Base-by-base conservation (phyloP, 441 rosid genomes). In the Pelargonium australe region DNA sequence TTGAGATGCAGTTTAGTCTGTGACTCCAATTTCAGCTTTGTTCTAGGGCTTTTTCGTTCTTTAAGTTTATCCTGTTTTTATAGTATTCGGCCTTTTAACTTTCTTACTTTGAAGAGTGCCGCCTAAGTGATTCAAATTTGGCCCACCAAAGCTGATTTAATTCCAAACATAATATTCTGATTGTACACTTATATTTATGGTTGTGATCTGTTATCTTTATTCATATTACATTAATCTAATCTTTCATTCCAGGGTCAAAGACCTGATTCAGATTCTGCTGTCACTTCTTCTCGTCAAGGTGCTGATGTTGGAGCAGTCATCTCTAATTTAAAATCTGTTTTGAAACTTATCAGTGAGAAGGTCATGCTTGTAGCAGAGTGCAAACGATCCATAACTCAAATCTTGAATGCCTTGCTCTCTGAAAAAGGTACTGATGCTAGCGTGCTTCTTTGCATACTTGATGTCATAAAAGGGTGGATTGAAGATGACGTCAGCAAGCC, bases 351-450 rank as follows among this genome's bases (percentile, higher is more conserved):
- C 64, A 85, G 81, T 73, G 98, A 90, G 75, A 89, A 83, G 78
- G 96, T 89, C 79, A 92, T 95, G 99, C 80, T 82, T 70, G 82
- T 86, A 71, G 78, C 80, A 0, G 99, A 95, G 12, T 90, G 97
- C 90, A 95, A 95, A 80, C 83, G 92, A 77, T 72, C 85, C 11
- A 84, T 87, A 34, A 87, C 87, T 71, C 98, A 88, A 77, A 82
- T 85, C 44, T 79, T 95, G 82, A 92, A 87, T 82, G 72, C 82
- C 57, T 81, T 92, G 77, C 92, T 95, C 57, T 87, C 95, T 16
- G 99, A 95, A 77, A 95, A 86, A 78, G 94, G 95, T 58, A 90
- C 92, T 47, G 98, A 95, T 86, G 73, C 97, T 31, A 86, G 90
- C 17, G 92, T 95, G 75, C 93, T 95, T 76, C 92, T 92, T 67